Base-by-base conservation (phyloP, 441 rosid species). In the Euphorbia neoarborescens region DNA sequence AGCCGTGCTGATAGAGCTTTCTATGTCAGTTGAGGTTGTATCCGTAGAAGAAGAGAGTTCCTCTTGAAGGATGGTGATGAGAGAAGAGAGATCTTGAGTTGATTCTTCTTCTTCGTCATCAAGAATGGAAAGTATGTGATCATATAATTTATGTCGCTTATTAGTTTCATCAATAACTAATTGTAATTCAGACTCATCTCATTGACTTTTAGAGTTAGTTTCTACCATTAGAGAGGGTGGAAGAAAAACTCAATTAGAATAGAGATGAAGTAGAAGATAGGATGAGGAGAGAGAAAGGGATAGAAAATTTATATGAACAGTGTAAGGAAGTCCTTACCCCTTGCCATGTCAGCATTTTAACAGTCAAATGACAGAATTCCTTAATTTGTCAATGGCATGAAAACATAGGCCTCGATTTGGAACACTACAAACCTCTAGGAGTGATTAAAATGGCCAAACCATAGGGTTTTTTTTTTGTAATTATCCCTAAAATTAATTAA, bases 81-180 rank as follows among this genome's bases (percentile, higher is more conserved):
- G 73, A 54, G 83, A 80, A 15, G 88, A 78, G 27, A 85, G 60
- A 20, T 87, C 94, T 56, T 80, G 82, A 38, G 77, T 80, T 1
- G 86, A 79, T 59, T 83, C 93, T 1, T 88, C 86, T 35, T 74
- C 88, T 24, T 86, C 91, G 1, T 75, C 81, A 48, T 87, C 84
- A 7, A 90, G 87, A 65, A 85, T 76, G 46, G 84, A 80, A 14
- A 76, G 82, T 28, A 81, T 69, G 22, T 84, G 82, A 30, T 68
- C 71, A 54, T 77, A 81, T 1, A 84, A 78, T 62, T 86, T 90
- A 53, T 70, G 85, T 30, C 84, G 76, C 72, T 89, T 90, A 2
- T 89, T 90, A 2, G 65, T 22, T 62, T 84, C 88, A 69, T 84
- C 90, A 4, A 81, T 82, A 10, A 77, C 83, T 19, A 44, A 10